Evolutionary conservation across 2,329 filamentous ascomycete species (phyloP).

Genomic region (Thelonectria discophora): DNA sequence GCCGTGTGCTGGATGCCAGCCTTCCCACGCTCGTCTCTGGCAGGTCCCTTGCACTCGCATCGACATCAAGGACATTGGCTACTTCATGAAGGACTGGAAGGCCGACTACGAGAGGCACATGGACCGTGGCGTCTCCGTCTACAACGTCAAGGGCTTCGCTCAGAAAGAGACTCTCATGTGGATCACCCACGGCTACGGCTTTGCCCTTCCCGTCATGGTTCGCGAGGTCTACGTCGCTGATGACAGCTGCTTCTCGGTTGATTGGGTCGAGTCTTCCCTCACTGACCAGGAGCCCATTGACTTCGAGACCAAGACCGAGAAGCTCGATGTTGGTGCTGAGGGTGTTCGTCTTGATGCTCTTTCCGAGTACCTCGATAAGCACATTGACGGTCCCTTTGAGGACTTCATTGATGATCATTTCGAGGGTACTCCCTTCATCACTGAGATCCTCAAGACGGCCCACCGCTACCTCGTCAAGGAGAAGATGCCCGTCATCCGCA

Average conservation of each 20-base stretch:
- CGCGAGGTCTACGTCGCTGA: slow-evolving; percentile 93
- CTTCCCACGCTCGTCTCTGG: slow-evolving; percentile 94
- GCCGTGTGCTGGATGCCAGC: slow-evolving; percentile 93
- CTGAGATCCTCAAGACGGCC: slow-evolving; percentile 94
- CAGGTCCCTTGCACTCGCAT: slow-evolving; percentile 97
- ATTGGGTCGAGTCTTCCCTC: slow-evolving; percentile 88
- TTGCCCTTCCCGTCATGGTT: slow-evolving; percentile 90
- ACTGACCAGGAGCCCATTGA: slow-evolving; percentile 74
- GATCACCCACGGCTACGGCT: slow-evolving; percentile 96
- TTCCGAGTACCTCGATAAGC: slow-evolving; percentile 92
- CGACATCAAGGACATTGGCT: slow-evolving; percentile 97
- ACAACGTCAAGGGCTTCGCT: slow-evolving; percentile 89
- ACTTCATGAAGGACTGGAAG: slow-evolving; percentile 99
- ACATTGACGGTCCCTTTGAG: slow-evolving; percentile 92
- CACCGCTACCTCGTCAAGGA: slow-evolving; percentile 93
- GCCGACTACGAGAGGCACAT: slow-evolving; percentile 94
- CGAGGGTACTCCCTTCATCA: slow-evolving; percentile 93
- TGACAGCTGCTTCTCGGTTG: slow-evolving; percentile 89
- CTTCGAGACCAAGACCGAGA: slow-evolving; percentile 88
- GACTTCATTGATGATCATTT: slow-evolving; percentile 96
- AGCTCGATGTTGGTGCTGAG: slow-evolving; percentile 87
- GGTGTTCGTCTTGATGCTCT: slow-evolving; percentile 83
- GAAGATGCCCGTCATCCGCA: slow-evolving; percentile 88
- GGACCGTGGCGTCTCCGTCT: slow-evolving; percentile 85
- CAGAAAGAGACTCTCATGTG: slow-evolving; percentile 78